Conservation (phyloP, 345 rosid species). For the Viola odorata region DNA sequence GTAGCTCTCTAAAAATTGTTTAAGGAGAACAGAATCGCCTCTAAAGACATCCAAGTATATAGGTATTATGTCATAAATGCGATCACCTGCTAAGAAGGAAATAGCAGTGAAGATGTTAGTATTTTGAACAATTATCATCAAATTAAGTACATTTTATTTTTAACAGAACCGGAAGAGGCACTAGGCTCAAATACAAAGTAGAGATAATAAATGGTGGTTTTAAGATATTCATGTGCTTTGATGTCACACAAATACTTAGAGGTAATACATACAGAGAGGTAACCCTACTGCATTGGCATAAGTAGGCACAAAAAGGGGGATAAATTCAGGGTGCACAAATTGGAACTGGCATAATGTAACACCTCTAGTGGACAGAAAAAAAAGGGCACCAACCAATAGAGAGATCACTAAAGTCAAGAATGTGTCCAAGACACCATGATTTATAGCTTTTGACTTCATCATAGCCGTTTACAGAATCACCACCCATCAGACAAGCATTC, state of each 20-base stretch:
- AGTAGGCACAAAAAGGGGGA: too few species aligned
- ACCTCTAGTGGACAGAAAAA: neutral
- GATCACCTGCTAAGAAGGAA: constrained; percentile 60
- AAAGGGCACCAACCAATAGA: constrained; percentile 48
- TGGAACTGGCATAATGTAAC: too few species aligned
- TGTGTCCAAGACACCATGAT: constrained; percentile 68
- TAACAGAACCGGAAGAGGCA: neutral
- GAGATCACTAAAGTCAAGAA: constrained; percentile 81
- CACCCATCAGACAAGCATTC: constrained; percentile 10
- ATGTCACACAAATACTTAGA: neutral
- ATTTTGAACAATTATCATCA: neutral
- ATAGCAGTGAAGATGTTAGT: constrained; percentile 4
- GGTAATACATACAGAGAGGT: neutral
- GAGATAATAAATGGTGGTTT: neutral
- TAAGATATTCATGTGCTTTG: neutral
- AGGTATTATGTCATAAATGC: constrained; percentile 72
- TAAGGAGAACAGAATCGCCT: constrained; percentile 61
- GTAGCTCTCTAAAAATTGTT: constrained; percentile 60
- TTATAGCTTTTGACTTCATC: constrained; percentile 21
- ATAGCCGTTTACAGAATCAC: constrained; percentile 24
- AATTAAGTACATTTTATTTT: neutral
- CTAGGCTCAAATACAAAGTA: neutral
- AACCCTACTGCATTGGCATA: neutral
- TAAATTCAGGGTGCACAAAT: too few species aligned
- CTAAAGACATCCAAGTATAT: constrained; percentile 72